Percentiles rank a stretch among this genome's conserved stretches.
These are phyloP conservation scores for Globisporangium irregulare DNA, from an alignment of 352 stramenopile species.

Conservation along the genomic window DNA sequence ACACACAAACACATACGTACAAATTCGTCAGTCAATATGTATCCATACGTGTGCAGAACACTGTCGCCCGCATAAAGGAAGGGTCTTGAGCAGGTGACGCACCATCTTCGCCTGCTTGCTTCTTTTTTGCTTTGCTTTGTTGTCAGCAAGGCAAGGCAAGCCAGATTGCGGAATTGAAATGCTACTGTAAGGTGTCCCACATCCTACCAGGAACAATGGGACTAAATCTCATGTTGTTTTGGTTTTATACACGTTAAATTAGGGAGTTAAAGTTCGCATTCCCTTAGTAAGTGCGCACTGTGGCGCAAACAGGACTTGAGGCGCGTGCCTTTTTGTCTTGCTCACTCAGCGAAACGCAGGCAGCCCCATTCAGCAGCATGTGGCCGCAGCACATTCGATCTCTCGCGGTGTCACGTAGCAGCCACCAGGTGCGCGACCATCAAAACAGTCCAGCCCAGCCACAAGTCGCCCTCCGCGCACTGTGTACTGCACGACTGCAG, in stretches of 20 bases:
- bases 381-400: constrained; percentile 15
- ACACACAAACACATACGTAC: constrained; percentile 13
- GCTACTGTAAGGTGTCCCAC: not conserved
- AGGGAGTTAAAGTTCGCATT: not conserved
- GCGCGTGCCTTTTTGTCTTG: constrained; percentile 1
- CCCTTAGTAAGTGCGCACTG: not conserved
- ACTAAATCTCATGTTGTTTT: not conserved
- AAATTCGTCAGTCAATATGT: not conserved
- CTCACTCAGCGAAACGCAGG: not conserved
- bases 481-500: not conserved
- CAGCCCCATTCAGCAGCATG: not conserved
- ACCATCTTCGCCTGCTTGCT: constrained; percentile 2
- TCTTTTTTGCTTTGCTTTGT: constrained; percentile 5
- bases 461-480: not conserved
- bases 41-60: not conserved
- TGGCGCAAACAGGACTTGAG: constrained; percentile 1
- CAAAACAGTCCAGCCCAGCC: not conserved
- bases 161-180: not conserved
- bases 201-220: not conserved
- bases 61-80: not conserved
- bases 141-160: not conserved
- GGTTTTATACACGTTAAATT: not conserved
- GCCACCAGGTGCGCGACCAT: not conserved
- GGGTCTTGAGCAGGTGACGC: not conserved
- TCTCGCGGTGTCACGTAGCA: constrained; percentile 10